A percentile compares a stretch with the other conserved stretches of the same genome.
phyloP scores from a whole-genome alignment of 2,329 filamentous ascomycete species.

The Calonectria crousiana region DNA sequence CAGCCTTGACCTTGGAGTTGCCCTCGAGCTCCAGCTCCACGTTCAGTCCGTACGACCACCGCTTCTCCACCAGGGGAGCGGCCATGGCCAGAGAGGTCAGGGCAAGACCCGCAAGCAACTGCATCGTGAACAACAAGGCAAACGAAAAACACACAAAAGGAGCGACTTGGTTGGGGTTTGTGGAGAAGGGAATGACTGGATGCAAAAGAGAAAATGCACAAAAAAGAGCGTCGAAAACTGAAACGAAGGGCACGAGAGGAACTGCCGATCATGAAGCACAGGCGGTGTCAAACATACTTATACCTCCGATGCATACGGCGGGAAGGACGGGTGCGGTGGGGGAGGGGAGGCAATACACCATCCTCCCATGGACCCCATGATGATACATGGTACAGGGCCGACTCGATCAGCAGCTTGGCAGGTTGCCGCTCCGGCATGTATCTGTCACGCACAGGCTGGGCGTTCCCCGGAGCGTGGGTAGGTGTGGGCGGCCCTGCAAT shows the following conservation, averaged over 20 bases:
- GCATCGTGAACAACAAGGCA: slow-evolving; percentile 38
- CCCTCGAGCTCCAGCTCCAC: slow-evolving; percentile 61
- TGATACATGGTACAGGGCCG: background rate
- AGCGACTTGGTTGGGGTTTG: background rate
- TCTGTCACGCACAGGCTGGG: slow-evolving; percentile 6
- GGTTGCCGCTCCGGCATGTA: background rate
- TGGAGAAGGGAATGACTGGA: slow-evolving; percentile 27
- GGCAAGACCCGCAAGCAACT: slow-evolving; percentile 44
- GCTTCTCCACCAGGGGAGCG: slow-evolving; percentile 41
- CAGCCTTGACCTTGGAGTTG: slow-evolving; percentile 66
- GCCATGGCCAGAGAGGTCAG: slow-evolving; percentile 42
- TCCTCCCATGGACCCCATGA: background rate
- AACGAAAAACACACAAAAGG: background rate
- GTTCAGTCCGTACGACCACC: slow-evolving; percentile 57
- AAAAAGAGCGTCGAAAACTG: slow-evolving; percentile 17
- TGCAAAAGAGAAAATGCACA: slow-evolving; percentile 4
- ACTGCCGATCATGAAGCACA: slow-evolving; percentile 13
- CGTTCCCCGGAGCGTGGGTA: slow-evolving; percentile 16
- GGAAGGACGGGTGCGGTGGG: background rate
- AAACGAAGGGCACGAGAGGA: slow-evolving; percentile 19
- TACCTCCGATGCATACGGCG: slow-evolving; percentile 7
- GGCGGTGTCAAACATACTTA: slow-evolving; percentile 27
- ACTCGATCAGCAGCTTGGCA: background rate
- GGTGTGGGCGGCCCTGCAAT: slow-evolving; percentile 25
- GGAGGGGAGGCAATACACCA: background rate